phyloP scores from a whole-genome alignment of 2,329 filamentous ascomycete genomes.

The Fusarium palustre region DNA sequence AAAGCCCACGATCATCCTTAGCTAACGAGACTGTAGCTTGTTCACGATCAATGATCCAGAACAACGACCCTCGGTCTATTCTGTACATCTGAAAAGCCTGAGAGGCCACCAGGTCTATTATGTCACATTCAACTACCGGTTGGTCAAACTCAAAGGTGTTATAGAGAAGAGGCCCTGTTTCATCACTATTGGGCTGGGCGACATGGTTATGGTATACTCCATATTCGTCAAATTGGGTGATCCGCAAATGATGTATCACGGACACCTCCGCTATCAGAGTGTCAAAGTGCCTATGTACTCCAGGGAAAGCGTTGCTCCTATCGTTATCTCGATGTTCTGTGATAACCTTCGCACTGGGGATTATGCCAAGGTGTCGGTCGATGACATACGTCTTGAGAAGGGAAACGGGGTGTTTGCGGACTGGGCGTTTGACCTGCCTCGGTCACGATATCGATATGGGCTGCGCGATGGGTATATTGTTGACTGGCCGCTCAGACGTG shows the following conservation, averaged over 20 bases:
- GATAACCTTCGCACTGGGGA: neutral
- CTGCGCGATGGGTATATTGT: neutral
- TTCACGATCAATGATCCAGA: neutral
- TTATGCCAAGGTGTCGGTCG: neutral
- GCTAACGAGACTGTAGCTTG: neutral
- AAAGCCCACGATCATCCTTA: rapidly evolving
- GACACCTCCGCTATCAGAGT: neutral
- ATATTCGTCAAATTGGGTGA: neutral
- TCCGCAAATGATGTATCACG: too few relatives aligned
- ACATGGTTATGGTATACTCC: neutral
- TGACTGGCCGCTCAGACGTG: neutral
- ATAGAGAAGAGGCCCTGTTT: neutral
- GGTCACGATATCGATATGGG: neutral
- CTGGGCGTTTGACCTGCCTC: neutral
- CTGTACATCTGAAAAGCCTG: neutral
- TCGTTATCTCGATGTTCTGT: neutral
- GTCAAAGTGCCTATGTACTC: neutral
- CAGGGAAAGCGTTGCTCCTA: neutral
- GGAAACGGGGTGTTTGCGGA: neutral
- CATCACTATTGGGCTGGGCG: neutral
- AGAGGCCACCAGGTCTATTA: neutral
- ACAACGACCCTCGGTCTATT: neutral
- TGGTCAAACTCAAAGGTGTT: neutral
- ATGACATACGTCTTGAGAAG: neutral
- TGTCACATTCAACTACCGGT: neutral